phyloP scores from a whole-genome alignment of 225 moss, liverwort and hornwort genomes.

The Thuidium tamariscinum region DNA sequence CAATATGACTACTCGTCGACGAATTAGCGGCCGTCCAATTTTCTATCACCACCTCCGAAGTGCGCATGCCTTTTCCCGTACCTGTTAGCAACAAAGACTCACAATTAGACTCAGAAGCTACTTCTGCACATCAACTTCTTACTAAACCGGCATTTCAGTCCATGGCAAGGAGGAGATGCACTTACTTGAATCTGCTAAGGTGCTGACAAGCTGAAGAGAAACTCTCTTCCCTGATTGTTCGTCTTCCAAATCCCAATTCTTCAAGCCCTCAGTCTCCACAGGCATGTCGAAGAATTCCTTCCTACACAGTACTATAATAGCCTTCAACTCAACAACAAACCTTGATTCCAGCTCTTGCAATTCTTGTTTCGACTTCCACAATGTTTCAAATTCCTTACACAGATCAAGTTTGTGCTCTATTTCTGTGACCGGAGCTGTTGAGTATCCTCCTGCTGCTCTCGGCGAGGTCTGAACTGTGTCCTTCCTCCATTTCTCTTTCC shows the following conservation, averaged over 20 bases:
- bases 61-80: slow-evolving; percentile 9
- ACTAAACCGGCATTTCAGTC: neutral
- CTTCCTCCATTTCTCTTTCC: neutral
- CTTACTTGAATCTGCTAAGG: slow-evolving; percentile 15
- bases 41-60: slow-evolving; percentile 20
- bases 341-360: neutral
- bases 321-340: slow-evolving; percentile 10
- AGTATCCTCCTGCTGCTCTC: neutral
- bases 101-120: neutral
- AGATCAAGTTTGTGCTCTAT: neutral
- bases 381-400: neutral
- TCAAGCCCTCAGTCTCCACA: neutral
- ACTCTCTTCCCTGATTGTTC: slow-evolving; percentile 21
- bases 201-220: slow-evolving; percentile 27
- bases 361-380: neutral
- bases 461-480: neutral
- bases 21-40: slow-evolving; percentile 21
- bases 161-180: neutral
- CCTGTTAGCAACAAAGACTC: neutral
- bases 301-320: slow-evolving; percentile 18
- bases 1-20: neutral
- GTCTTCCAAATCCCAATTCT: slow-evolving; percentile 29
- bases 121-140: neutral
- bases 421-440: neutral
- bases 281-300: slow-evolving; percentile 26